A percentile compares a stretch with the other conserved stretches of the same genome.
Conservation (phyloP, 805 yeast species). For the Hanseniaspora lindneri region DNA sequence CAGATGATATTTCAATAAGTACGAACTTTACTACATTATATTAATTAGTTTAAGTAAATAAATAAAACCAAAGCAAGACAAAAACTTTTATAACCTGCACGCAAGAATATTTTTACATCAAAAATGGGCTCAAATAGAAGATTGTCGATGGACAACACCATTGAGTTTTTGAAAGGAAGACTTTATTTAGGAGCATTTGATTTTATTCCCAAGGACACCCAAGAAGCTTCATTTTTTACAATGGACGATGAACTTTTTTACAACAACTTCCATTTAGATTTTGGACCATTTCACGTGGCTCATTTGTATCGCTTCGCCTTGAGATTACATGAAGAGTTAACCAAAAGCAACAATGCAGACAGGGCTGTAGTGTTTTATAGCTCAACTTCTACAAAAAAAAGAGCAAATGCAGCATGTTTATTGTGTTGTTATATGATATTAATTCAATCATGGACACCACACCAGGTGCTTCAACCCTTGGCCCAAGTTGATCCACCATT, state of each 20-base stretch:
- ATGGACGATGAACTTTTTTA: constrained; percentile 87
- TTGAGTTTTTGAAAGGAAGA: constrained; percentile 38
- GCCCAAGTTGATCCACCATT: constrained; percentile 87
- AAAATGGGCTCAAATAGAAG: constrained; percentile 19
- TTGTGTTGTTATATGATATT: constrained; percentile 88
- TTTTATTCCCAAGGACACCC: constrained; percentile 61
- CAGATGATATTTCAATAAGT: too few relatives aligned
- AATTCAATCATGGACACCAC: constrained; percentile 97
- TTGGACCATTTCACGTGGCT: constrained; percentile 92
- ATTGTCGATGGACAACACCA: constrained; percentile 28
- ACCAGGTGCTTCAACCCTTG: constrained; percentile 88
- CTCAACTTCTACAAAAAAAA: constrained; percentile 60
- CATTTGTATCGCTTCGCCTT: constrained; percentile 92
- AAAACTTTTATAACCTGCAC: too few relatives aligned
- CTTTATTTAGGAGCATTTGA: constrained; percentile 88
- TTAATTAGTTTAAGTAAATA: too few relatives aligned
- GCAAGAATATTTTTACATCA: background rate
- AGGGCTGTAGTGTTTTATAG: constrained; percentile 89
- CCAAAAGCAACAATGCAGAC: constrained; percentile 69
- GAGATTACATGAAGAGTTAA: constrained; percentile 77
- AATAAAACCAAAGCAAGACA: background rate
- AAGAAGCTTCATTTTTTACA: constrained; percentile 69
- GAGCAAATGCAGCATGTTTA: constrained; percentile 91
- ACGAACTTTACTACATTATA: background rate
- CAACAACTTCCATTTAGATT: constrained; percentile 90